Conservation (phyloP, 208 protist genomes). For the Trypanosoma brucei region DNA sequence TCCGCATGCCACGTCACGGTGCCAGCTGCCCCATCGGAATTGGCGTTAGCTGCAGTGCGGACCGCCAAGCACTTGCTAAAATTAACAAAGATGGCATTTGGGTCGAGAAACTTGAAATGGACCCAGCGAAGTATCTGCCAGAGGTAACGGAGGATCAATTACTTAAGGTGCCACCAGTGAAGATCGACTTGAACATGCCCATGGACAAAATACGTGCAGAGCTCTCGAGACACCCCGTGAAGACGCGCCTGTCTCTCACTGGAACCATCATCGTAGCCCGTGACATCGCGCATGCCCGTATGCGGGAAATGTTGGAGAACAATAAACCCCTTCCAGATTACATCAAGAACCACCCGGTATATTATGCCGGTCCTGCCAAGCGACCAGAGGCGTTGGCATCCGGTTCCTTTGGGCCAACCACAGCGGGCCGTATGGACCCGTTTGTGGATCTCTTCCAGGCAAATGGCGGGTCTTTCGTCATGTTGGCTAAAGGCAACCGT, state of each 20-base stretch:
- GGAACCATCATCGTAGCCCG: conserved; percentile 96
- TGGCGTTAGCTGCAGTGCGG: conserved; percentile 96
- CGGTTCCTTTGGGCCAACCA: conserved; percentile 96
- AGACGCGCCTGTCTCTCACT: conserved; percentile 91
- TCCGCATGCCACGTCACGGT: conserved; percentile 92
- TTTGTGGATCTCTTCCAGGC: conserved; percentile 94
- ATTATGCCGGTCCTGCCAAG: conserved; percentile 98
- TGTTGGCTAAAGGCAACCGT: conserved; percentile 96
- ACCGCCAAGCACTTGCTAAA: conserved; percentile 92
- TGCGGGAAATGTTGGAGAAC: conserved; percentile 86
- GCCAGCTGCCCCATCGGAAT: conserved; percentile 91
- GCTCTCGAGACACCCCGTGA: conserved; percentile 87
- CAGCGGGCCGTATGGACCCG: conserved; percentile 94
- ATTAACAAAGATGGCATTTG: conserved; percentile 95
- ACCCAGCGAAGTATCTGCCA: conserved; percentile 93
- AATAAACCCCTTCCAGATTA: conserved; percentile 91
- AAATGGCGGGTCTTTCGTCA: conserved; percentile 88
- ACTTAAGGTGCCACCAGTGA: conserved; percentile 61
- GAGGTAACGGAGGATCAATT: conserved; percentile 83
- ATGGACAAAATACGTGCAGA: conserved; percentile 82
- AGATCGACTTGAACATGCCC: conserved; percentile 91
- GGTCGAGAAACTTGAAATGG: conserved; percentile 94
- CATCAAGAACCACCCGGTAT: conserved; percentile 94
- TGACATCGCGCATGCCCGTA: conserved; percentile 96
- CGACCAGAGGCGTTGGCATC: conserved; percentile 90